Evolutionary conservation across 345 rosid species (phyloP).

Genomic region (Lumnitzera littorea): DNA sequence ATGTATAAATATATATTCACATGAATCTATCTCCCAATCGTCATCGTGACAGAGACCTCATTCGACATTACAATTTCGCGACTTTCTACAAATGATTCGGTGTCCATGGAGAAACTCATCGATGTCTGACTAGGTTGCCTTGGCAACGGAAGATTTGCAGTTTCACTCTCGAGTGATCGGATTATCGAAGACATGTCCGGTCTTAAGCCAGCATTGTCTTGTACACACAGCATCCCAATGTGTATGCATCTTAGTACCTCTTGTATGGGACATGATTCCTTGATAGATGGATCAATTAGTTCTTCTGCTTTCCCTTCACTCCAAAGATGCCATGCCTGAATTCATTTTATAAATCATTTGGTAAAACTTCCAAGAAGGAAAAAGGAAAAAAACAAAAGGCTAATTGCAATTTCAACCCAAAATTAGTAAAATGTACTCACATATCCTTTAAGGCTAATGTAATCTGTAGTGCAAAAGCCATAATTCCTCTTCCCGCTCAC

Average conservation of each 20-base stretch:
- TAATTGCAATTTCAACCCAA: too few relatives aligned
- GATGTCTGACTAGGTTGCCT: conserved; percentile 54
- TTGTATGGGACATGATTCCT: conserved; percentile 22
- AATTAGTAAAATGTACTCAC: conserved; percentile 28
- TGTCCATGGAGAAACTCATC: conserved; percentile 32
- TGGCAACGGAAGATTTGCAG: conserved; percentile 42
- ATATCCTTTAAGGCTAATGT: conserved; percentile 35
- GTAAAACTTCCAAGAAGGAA: too few relatives aligned
- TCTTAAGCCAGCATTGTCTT: conserved; percentile 57
- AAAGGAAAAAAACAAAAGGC: too few relatives aligned
- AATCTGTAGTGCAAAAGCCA: conserved; percentile 30
- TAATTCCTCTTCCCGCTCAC: conserved; percentile 48
- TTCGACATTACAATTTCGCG: conserved; percentile 47
- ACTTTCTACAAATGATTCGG: conserved; percentile 19
- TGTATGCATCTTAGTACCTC: conserved; percentile 68
- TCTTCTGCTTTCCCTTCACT: conserved; percentile 51
- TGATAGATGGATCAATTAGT: conserved; percentile 46
- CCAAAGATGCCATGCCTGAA: conserved; percentile 80
- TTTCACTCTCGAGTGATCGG: conserved; percentile 63
- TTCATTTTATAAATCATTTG: neutral
- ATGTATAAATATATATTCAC: too few relatives aligned
- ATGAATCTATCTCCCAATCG: conserved; percentile 36
- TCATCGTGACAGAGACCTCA: conserved; percentile 42
- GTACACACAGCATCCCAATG: conserved; percentile 76
- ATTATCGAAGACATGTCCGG: conserved; percentile 66